These are phyloP conservation scores for Vitis vinifera DNA, from an alignment of 164 flowering plant genomes.

Conservation along the genomic window ASM3070453v1 NC_081815.1:18153501-18154000, in stretches of 20 bases:
- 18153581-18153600: conserved; percentile 62
- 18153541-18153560: conserved; percentile 46
- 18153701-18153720: conserved; percentile 48
- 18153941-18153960: conserved; percentile 45
- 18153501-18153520: conserved; percentile 43
- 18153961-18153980: conserved; percentile 58
- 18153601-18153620: conserved; percentile 76
- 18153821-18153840: conserved; percentile 25
- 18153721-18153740: conserved; percentile 71
- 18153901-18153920: conserved; percentile 86
- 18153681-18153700: conserved; percentile 36
- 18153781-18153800: conserved; percentile 70
- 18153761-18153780: conserved; percentile 95
- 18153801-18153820: conserved; percentile 57
- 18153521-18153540: conserved; percentile 38
- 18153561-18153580: conserved; percentile 64
- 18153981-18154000: conserved; percentile 46
- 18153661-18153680: conserved; percentile 59
- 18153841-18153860: conserved; percentile 52
- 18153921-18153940: conserved; percentile 78
- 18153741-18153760: conserved; percentile 76
- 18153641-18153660: conserved; percentile 41
- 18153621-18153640: conserved; percentile 42
- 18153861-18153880: conserved; percentile 55
- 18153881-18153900: conserved; percentile 70